Evolutionary conservation across 2,329 filamentous ascomycete species (phyloP), one percentile per base, ranked within the genome.

Genomic region (Colletotrichum gloeosporioides): DNA sequence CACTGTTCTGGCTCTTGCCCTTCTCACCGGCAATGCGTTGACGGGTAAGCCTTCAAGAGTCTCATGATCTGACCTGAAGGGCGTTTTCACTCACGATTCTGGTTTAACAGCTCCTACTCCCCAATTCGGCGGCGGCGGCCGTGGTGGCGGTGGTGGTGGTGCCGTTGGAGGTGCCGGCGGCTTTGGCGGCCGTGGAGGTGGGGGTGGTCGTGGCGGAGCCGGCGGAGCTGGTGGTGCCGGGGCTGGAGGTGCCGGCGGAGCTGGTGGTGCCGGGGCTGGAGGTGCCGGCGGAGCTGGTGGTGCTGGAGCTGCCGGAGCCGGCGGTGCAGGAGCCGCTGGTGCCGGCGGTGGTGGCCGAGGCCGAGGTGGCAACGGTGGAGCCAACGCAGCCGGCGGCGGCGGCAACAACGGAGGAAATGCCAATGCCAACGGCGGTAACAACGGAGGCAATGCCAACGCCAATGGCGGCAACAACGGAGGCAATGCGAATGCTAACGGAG

Each of bases 11-110:
- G 68, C 49, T 13, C 16, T 75, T 25, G 62, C 49, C 39, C 69
- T 75, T 25, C 73, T 75, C 62, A 75, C 73, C 36, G 73, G 73
- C 69, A 75, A 67, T 72, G 73, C 62, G 12, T 61, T 72, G 55
- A 67, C 73, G 31, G 73, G 73, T 75, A 32, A 39, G 72, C 4
- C 2, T 3, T 18, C 7, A 6, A 22, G 7, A 8, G 0, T n/a
- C 34, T 57, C 2, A 31, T 72, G 7, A 57, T 25, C 9, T 13
- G 4, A 8, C 36, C 0, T 49, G 18, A 22, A 49, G 10, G 10
- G 0, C 18, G 18, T 6, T 49, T 22, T 49, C n/a, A 13, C n/a
- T 49, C 0, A 49, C 44, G 1, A 4, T 18, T 7, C 0, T 49
- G 44, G 0, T 9, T 1, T 32, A 10, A 4, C 69, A 72, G 73